Conservation (phyloP, 2,329 filamentous ascomycete genomes). For the Colletotrichum sp. region DNA sequence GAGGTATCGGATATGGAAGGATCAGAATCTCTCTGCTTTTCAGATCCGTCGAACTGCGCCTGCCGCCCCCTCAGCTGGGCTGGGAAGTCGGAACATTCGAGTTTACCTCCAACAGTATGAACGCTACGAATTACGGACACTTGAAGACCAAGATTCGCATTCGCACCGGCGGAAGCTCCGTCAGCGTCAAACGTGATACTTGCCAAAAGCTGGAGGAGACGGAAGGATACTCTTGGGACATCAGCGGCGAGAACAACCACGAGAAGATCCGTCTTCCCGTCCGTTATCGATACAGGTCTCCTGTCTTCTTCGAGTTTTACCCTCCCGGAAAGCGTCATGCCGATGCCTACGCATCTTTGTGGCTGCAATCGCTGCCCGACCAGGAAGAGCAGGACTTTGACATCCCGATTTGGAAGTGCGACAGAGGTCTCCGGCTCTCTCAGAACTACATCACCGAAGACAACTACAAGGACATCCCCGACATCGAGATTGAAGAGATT, state of each 20-base stretch:
- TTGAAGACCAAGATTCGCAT: conserved; percentile 78
- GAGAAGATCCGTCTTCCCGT: conserved; percentile 77
- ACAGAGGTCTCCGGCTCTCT: conserved; percentile 75
- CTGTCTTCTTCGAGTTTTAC: conserved; percentile 88
- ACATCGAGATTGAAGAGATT: conserved; percentile 78
- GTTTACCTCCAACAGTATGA: conserved; percentile 75
- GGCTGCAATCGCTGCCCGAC: conserved; percentile 86
- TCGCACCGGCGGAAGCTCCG: conserved; percentile 84
- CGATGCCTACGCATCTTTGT: conserved; percentile 80
- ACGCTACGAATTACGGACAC: conserved; percentile 66
- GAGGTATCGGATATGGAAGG: conserved; percentile 90
- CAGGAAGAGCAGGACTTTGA: conserved; percentile 79
- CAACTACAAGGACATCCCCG: conserved; percentile 73
- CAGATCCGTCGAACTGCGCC: conserved; percentile 83
- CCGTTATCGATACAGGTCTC: conserved; percentile 87
- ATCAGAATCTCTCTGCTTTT: conserved; percentile 89
- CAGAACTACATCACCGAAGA: conserved; percentile 92
- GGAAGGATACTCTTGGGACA: conserved; percentile 54
- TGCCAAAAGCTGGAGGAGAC: conserved; percentile 66
- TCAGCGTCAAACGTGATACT: conserved; percentile 67
- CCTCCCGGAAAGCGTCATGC: conserved; percentile 70
- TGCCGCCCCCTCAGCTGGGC: conserved; percentile 85
- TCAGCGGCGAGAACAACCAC: conserved; percentile 46
- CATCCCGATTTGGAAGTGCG: conserved; percentile 89
- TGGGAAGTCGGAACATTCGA: conserved; percentile 98